Evolutionary conservation across 2,329 filamentous ascomycete genomes (phyloP), one percentile per base, ranked within the genome.

Genomic region (Colletotrichum plurivorum): DNA sequence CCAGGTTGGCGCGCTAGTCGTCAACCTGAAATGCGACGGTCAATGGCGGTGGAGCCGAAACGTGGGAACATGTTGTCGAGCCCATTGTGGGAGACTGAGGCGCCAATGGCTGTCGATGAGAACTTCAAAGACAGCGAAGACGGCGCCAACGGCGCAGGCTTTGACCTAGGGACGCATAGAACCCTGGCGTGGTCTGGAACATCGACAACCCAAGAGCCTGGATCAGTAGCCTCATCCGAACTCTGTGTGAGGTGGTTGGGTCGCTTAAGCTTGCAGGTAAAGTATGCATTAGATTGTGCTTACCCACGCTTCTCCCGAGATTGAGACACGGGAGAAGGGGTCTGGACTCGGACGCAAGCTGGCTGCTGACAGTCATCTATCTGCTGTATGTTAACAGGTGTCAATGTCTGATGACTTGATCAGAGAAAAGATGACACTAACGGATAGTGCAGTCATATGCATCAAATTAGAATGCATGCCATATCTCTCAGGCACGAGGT

Each of bases 1-100:
- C 22, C 27, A 20, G 46, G 58, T 31, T 55, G 31, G 46, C 58
- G 36, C 20, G n/a, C 63, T 52, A 62, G 63, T 55, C 27, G 41
- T 51, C 43, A 27, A 56, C 36, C 25, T 62, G 20, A 60, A 63
- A 48, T 48, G 31, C 57, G 51, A 55, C 12, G 63, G 55, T 45
- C 49, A n/a, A 54, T 36, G 63, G 45, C 16, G 45, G 25, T 41
- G 18, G 27, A 13, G 43, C 31, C 27, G n/a, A 12, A 12, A 43
- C 27, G 43, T 49, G 39, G 52, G 36, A 20, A 20, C 4, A 18
- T 8, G 18, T 18, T 4, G 43, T 18, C 43, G 46, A 13, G 10
- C 15, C 43, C 22, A 20, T 56, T 25, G 36, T 25, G 31, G 15
- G 51, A 52, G 45, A 55, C 18, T 15, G 20, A 36, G 45, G 12